Conservation (phyloP, 495 filamentous ascomycete genomes). For the Lophiotrema nucula region DNA sequence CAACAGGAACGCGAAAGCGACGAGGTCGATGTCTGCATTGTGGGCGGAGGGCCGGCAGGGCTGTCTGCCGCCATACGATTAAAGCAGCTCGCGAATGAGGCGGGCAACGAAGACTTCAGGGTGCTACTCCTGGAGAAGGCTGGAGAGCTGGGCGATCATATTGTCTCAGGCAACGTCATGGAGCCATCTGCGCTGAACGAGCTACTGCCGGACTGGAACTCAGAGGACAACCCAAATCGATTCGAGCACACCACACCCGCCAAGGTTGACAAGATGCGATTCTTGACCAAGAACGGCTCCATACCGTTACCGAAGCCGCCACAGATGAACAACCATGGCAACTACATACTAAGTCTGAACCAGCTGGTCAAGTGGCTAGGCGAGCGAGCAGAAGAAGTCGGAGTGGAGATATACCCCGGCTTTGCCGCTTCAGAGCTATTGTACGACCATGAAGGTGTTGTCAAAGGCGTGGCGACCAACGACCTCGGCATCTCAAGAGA, state of each 20-base stretch:
- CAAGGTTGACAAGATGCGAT: conserved; percentile 83
- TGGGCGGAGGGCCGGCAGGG: conserved; percentile 91
- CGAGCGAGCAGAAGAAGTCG: conserved; percentile 90
- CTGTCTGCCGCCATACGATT: conserved; percentile 89
- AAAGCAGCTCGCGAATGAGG: conserved; percentile 92
- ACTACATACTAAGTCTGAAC: conserved; percentile 94
- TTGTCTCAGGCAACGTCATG: conserved; percentile 92
- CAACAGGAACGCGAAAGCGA: conserved; percentile 82
- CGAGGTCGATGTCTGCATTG: conserved; percentile 93
- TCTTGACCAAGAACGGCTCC: conserved; percentile 78
- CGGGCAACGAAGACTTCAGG: conserved; percentile 93
- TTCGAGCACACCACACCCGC: conserved; percentile 85
- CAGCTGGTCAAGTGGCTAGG: conserved; percentile 93
- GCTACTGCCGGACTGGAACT: conserved; percentile 89
- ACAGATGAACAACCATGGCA: conserved; percentile 98
- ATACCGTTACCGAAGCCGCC: conserved; percentile 84
- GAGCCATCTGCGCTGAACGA: conserved; percentile 87
- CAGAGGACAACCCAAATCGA: conserved; percentile 76
- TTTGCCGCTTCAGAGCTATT: conserved; percentile 93
- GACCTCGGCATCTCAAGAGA: conserved; percentile 80
- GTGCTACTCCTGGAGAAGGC: conserved; percentile 94
- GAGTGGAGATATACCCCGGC: conserved; percentile 97
- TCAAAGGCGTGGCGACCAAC: conserved; percentile 94
- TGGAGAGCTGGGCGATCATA: conserved; percentile 91
- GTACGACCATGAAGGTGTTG: conserved; percentile 80